Conservation (phyloP, 2,329 filamentous ascomycete species). For the Colletotrichum sidae region DNA sequence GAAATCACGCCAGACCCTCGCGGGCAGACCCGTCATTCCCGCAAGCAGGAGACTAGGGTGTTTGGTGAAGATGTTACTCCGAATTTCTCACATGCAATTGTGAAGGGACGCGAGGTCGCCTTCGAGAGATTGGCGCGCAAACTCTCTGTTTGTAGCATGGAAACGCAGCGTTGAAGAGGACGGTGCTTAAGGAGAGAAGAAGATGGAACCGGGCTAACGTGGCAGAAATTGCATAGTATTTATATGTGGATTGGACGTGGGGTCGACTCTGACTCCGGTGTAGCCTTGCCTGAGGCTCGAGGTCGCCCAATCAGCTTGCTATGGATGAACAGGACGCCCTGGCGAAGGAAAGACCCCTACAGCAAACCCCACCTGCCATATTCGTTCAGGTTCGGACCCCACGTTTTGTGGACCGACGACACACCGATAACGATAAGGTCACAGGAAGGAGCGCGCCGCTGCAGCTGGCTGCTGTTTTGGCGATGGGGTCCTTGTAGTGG, state of each 20-base stretch:
- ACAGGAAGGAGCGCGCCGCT: constrained; percentile 16
- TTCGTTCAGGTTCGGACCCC: constrained; percentile 6
- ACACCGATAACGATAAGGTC: constrained; percentile 28
- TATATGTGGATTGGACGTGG: constrained; percentile 33
- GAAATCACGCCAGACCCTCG: constrained; percentile 85
- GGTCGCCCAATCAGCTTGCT: constrained; percentile 33
- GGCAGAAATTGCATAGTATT: constrained; percentile 23
- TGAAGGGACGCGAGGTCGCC: constrained; percentile 38
- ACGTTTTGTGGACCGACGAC: not conserved
- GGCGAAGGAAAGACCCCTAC: constrained; percentile 17
- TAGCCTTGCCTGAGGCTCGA: constrained; percentile 35
- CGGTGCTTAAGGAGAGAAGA: constrained; percentile 71
- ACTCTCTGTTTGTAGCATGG: constrained; percentile 86
- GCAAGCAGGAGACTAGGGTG: constrained; percentile 54
- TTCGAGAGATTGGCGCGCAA: constrained; percentile 41
- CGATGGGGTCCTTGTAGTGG: constrained; percentile 27
- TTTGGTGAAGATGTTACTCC: constrained; percentile 87
- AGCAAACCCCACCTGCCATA: constrained; percentile 31
- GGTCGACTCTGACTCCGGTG: constrained; percentile 27
- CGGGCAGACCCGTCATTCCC: constrained; percentile 73
- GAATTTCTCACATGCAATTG: constrained; percentile 94
- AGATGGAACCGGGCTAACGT: constrained; percentile 38
- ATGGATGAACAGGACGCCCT: not conserved
- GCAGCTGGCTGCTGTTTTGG: constrained; percentile 20
- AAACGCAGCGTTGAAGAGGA: constrained; percentile 94